Conservation (phyloP, 331 rosid species). For the Ulmus americana region DNA sequence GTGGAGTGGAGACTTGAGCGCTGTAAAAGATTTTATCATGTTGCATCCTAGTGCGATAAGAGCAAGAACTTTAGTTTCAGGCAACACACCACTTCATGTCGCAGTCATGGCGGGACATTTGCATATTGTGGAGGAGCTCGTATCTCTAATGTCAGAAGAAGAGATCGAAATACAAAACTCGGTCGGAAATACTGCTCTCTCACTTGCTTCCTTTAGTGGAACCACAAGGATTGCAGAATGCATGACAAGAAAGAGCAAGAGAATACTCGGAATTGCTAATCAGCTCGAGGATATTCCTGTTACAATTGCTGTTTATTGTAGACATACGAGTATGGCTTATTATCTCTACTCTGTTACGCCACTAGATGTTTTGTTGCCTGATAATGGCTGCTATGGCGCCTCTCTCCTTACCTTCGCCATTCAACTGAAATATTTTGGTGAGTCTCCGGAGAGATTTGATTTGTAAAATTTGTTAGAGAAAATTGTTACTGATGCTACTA, state of each 20-base stretch:
- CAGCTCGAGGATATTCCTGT: background rate
- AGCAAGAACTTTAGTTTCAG: background rate
- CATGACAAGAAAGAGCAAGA: background rate
- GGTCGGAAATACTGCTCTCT: background rate
- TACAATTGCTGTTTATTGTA: background rate
- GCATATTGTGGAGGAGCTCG: constrained; percentile 4
- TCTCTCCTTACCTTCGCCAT: background rate
- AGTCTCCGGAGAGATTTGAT: too few relatives aligned
- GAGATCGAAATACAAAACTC: background rate
- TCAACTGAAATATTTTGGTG: background rate
- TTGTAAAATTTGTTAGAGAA: too few relatives aligned
- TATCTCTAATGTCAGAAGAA: background rate
- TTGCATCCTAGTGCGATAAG: background rate
- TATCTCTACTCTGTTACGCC: constrained; percentile 11
- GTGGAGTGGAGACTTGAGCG: background rate
- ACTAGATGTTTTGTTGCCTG: background rate
- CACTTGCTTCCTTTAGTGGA: background rate
- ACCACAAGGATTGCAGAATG: background rate
- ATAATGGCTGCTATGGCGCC: background rate
- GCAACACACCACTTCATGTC: background rate
- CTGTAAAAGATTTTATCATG: background rate
- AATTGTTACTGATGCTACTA: too few relatives aligned
- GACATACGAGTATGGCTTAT: background rate
- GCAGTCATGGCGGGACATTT: background rate
- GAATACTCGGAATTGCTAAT: background rate